These are phyloP conservation scores for Trichoderma brevicompactum DNA, from an alignment of 2,329 filamentous ascomycete genomes.

Conservation along the genomic window DNA sequence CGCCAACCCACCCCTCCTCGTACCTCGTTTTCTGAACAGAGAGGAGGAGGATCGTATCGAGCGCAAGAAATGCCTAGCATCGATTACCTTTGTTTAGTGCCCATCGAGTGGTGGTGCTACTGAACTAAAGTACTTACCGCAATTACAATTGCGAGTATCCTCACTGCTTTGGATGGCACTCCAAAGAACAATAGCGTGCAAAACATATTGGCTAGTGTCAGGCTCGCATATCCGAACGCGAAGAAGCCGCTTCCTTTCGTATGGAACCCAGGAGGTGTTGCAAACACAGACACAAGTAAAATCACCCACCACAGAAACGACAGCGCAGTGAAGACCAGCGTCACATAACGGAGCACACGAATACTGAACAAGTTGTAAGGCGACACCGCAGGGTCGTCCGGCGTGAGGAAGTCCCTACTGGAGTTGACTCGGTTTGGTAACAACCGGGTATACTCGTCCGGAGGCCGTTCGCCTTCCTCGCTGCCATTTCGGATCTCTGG, in stretches of 20 bases:
- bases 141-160: conserved; percentile 72
- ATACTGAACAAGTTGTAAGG: conserved; percentile 96
- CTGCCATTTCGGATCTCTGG: background rate
- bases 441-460: conserved; percentile 65
- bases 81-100: conserved; percentile 40
- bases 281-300: conserved; percentile 85
- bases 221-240: conserved; percentile 79
- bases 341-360: conserved; percentile 76
- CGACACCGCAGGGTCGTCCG: conserved; percentile 63
- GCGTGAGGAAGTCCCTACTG: conserved; percentile 42
- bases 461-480: conserved; percentile 35
- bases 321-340: conserved; percentile 73
- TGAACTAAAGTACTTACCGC: conserved; percentile 43
- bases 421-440: conserved; percentile 69
- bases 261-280: conserved; percentile 85
- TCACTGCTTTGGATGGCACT: conserved; percentile 77
- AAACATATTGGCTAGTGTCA: conserved; percentile 76
- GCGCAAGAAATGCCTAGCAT: conserved; percentile 42
- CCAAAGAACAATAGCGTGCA: conserved; percentile 86
- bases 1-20: conserved; percentile 92
- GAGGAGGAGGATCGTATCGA: conserved; percentile 80
- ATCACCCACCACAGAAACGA: conserved; percentile 93
- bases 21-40: conserved; percentile 73
- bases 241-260: conserved; percentile 91
- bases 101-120: conserved; percentile 54